Evolutionary conservation across 176 grass and related monocot species (phyloP).

Genomic region (Olyra latifolia): DNA sequence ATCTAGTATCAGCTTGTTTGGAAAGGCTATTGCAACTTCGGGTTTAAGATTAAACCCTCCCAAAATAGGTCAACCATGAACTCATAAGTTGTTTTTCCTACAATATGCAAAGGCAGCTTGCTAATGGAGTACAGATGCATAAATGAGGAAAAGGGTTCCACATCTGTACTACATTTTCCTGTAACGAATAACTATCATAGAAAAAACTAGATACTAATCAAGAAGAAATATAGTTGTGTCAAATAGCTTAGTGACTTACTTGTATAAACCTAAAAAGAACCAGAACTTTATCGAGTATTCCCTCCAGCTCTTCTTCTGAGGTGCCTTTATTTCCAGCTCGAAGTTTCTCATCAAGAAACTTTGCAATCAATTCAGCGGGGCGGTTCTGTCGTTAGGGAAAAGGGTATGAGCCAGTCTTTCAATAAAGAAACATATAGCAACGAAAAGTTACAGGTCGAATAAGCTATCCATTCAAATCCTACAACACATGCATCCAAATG

Average conservation of each 20-base stretch:
- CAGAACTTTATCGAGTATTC: slow-evolving; percentile 95
- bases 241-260: slow-evolving; percentile 60
- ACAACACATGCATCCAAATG: background rate
- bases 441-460: slow-evolving; percentile 9
- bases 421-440: background rate
- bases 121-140: background rate
- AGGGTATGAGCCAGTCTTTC: background rate
- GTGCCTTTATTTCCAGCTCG: slow-evolving; percentile 99
- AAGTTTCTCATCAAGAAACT: slow-evolving; percentile 99
- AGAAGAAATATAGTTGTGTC: background rate
- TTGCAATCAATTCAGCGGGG: slow-evolving; percentile 97
- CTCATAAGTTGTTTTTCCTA: background rate
- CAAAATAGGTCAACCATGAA: background rate
- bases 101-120: background rate
- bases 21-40: background rate
- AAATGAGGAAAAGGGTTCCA: background rate
- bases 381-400: slow-evolving; percentile 74
- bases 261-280: slow-evolving; percentile 98
- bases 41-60: background rate
- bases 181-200: background rate
- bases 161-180: background rate
- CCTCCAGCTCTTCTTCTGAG: slow-evolving; percentile 99
- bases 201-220: background rate
- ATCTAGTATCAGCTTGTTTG: background rate
- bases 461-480: background rate